Percentiles rank a stretch among this genome's conserved stretches.
Conservation (phyloP, 306 rosid species). For the Ammopiptanthus mongolicus region DNA sequence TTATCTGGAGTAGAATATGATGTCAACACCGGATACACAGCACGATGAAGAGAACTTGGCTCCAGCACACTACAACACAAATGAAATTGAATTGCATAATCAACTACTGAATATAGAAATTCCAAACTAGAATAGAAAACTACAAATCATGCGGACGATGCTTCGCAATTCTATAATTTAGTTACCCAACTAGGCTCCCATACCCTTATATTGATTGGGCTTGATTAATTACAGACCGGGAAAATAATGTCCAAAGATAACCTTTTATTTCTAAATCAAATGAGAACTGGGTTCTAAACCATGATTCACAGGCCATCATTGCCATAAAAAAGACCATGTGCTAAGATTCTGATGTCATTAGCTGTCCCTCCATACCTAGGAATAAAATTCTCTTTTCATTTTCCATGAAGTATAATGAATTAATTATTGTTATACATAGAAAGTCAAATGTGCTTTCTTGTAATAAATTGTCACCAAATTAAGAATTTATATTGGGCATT, state of each 20-base stretch:
- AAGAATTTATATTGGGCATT: too few species aligned
- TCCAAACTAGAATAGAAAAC: background rate
- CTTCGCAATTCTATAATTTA: background rate
- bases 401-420: too few species aligned
- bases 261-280: background rate
- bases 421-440: too few species aligned
- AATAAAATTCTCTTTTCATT: too few species aligned
- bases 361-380: too few species aligned
- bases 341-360: background rate
- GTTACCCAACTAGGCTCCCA: background rate
- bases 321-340: background rate
- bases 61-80: constrained; percentile 70
- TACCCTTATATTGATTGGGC: background rate
- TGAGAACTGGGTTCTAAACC: constrained; percentile 1
- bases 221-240: background rate
- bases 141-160: background rate
- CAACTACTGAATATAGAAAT: constrained; percentile 15
- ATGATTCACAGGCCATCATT: background rate
- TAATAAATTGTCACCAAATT: too few species aligned
- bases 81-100: constrained; percentile 13
- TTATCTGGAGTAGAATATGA: constrained; percentile 80
- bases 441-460: too few species aligned
- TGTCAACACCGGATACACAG: constrained; percentile 82
- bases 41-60: constrained; percentile 85
- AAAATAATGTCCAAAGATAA: background rate